phyloP scores from a whole-genome alignment of 306 rosid species.

The Erythrophleum fordii region DNA sequence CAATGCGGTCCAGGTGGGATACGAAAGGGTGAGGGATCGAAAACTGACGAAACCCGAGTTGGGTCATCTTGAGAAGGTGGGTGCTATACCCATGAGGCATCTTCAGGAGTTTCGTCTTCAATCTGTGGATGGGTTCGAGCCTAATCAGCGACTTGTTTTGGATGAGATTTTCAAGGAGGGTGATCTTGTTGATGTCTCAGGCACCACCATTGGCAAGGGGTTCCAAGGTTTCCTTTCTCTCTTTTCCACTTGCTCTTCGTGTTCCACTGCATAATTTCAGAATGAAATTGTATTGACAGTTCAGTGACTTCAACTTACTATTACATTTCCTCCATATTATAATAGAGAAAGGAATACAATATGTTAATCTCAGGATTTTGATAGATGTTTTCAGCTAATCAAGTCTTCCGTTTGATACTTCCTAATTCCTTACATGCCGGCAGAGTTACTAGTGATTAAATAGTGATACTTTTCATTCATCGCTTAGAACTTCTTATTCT shows the following conservation, averaged over 20 bases:
- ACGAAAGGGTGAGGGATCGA: slow-evolving; percentile 77
- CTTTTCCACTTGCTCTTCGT: neutral
- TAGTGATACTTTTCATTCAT: neutral
- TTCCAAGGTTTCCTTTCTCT: slow-evolving; percentile 66
- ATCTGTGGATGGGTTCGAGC: slow-evolving; percentile 56
- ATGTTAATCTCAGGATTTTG: neutral
- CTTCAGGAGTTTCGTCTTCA: slow-evolving; percentile 94
- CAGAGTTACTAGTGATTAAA: neutral
- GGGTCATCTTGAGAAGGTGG: slow-evolving; percentile 85
- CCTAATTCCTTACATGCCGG: neutral
- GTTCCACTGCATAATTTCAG: neutral
- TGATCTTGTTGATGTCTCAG: slow-evolving; percentile 89
- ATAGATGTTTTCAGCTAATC: neutral
- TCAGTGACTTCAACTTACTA: neutral
- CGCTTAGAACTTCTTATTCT: neutral
- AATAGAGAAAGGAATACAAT: neutral
- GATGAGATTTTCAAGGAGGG: slow-evolving; percentile 85
- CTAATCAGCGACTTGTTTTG: slow-evolving; percentile 66
- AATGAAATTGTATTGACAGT: neutral
- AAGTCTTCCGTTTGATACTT: neutral
- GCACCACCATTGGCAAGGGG: slow-evolving; percentile 95
- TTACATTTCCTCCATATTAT: neutral
- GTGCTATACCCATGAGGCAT: slow-evolving; percentile 86
- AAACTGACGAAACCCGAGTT: slow-evolving; percentile 85
- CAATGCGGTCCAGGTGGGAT: slow-evolving; percentile 83